These are phyloP conservation scores for Stagonosporopsis vannaccii DNA, from an alignment of 2,329 filamentous ascomycete genomes.

Conservation along the genomic window DNA sequence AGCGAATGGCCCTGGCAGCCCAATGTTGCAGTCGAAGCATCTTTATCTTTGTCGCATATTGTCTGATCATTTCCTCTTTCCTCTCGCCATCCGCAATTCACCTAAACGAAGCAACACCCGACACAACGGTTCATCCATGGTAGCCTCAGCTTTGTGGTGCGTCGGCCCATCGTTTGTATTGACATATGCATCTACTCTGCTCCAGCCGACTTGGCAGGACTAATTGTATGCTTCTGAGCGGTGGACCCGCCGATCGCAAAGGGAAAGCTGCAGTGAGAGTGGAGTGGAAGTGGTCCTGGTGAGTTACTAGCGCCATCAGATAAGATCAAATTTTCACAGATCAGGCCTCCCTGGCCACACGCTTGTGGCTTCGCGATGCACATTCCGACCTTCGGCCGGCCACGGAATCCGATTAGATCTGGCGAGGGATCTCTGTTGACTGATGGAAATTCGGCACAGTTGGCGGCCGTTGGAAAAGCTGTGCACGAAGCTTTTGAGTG, in stretches of 20 bases:
- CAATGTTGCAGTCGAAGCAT: neutral
- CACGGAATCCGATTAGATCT: neutral
- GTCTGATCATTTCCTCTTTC: constrained; percentile 4
- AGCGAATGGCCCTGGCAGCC: neutral
- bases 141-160: neutral
- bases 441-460: neutral
- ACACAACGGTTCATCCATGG: constrained; percentile 2
- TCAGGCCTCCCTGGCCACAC: constrained; percentile 3
- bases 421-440: neutral
- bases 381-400: neutral
- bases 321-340: constrained; percentile 13
- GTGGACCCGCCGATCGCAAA: constrained; percentile 2
- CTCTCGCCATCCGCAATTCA: neutral
- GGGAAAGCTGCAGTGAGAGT: constrained; percentile 9
- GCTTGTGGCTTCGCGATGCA: neutral
- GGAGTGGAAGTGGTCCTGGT: constrained; percentile 1
- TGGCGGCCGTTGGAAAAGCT: neutral
- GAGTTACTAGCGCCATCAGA: constrained; percentile 10
- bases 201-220: constrained; percentile 6
- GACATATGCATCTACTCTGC: neutral
- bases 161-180: neutral
- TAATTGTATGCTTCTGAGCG: neutral
- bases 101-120: constrained; percentile 1
- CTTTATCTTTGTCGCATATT: neutral
- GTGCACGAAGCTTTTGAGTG: neutral